A percentile compares a stretch with the other conserved stretches of the same genome.
Conservation (phyloP, 371 early-diverging fungal species). For the Mortierella sp. region DNA sequence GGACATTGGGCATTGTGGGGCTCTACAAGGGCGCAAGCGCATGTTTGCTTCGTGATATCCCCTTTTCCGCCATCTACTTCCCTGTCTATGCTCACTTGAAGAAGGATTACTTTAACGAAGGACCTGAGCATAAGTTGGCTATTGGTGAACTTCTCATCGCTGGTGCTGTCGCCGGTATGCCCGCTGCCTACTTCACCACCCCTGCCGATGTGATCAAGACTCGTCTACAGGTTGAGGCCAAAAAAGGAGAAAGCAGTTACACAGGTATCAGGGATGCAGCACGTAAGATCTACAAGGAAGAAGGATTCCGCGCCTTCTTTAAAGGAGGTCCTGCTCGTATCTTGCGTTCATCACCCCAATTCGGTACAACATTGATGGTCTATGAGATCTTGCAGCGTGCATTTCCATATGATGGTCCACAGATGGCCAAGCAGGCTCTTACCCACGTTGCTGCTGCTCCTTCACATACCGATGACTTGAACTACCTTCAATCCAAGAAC, state of each 20-base stretch:
- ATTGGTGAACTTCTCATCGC: slow-evolving; percentile 87
- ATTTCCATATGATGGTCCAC: slow-evolving; percentile 74
- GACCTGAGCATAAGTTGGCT: slow-evolving; percentile 78
- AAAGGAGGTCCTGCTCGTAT: slow-evolving; percentile 94
- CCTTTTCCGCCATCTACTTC: slow-evolving; percentile 98
- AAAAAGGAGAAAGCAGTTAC: slow-evolving; percentile 91
- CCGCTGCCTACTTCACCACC: slow-evolving; percentile 98
- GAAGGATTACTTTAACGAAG: slow-evolving; percentile 81
- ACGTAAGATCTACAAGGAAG: slow-evolving; percentile 89
- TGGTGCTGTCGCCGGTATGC: slow-evolving; percentile 98
- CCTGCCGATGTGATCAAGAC: slow-evolving; percentile 99
- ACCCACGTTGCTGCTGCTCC: no score
- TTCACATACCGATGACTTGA: slow-evolving; percentile 51
- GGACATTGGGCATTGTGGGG: slow-evolving; percentile 92
- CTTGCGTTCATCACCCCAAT: slow-evolving; percentile 93
- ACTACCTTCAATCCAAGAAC: slow-evolving; percentile 69
- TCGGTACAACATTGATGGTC: slow-evolving; percentile 94
- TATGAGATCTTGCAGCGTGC: slow-evolving; percentile 91
- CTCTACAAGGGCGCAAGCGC: slow-evolving; percentile 97
- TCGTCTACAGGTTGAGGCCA: slow-evolving; percentile 96
- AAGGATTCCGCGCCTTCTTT: slow-evolving; percentile 96
- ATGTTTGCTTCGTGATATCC: slow-evolving; percentile 95
- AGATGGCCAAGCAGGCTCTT: slow-evolving; percentile 45
- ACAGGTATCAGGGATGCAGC: slow-evolving; percentile 90
- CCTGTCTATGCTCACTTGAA: slow-evolving; percentile 96